Evolutionary conservation across 306 rosid species (phyloP).

Genomic region (Amphicarpaea edgeworthii): DNA sequence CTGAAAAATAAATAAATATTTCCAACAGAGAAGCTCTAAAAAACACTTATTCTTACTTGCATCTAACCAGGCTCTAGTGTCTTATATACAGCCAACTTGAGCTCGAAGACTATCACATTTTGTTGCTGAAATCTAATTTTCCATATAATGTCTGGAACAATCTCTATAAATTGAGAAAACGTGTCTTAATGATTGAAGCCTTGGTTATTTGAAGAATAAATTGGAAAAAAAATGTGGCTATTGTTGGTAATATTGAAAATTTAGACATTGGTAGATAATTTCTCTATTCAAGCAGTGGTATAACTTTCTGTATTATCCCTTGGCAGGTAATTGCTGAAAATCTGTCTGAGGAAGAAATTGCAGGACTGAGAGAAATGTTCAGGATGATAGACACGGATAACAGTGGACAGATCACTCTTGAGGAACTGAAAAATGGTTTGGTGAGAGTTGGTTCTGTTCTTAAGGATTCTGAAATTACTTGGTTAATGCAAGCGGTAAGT

Average conservation of each 20-base stretch:
- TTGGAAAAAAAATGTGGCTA: no score
- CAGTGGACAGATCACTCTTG: constrained; percentile 88
- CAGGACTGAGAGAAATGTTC: constrained; percentile 93
- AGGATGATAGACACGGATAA: constrained; percentile 88
- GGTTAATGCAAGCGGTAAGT: constrained; percentile 91
- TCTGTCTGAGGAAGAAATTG: constrained; percentile 95
- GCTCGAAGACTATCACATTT: constrained; percentile 13
- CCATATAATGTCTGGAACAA: neutral
- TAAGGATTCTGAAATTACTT: constrained; percentile 80
- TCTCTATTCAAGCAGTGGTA: neutral
- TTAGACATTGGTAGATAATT: no score
- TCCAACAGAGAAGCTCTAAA: no score
- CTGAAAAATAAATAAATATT: no score
- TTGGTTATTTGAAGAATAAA: constrained; percentile 24
- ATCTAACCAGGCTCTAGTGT: no score
- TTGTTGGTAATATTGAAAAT: no score
- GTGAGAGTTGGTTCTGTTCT: constrained; percentile 83
- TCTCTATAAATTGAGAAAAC: constrained; percentile 17
- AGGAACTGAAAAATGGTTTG: constrained; percentile 88
- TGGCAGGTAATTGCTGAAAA: constrained; percentile 89
- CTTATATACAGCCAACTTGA: constrained; percentile 10
- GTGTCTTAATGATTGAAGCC: constrained; percentile 25
- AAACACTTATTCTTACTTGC: no score
- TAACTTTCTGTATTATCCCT: constrained; percentile 47
- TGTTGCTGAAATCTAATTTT: constrained; percentile 29